Base-by-base conservation (phyloP, 2,329 filamentous ascomycete species). In the Fusarium robinianum region DNA sequence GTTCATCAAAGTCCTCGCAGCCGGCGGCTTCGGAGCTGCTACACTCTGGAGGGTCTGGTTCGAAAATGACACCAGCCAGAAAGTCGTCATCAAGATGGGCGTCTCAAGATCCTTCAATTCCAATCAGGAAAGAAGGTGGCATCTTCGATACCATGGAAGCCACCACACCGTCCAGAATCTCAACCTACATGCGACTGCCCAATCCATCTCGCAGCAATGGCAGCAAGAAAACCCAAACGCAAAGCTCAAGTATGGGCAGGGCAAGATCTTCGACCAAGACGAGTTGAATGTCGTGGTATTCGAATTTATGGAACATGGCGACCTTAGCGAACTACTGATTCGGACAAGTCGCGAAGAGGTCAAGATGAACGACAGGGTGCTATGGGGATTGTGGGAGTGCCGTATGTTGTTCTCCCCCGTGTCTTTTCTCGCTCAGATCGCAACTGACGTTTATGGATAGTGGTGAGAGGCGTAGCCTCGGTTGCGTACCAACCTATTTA, bases 341-440 rank as follows among this genome's bases (percentile, higher is more conserved):
- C 49, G 41, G 16, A 40, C 45, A 7, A 14, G 10, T 16, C 11
- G 12, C 10, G 39, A 16, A 3, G 25, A 27, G 3, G 17, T 5
- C 5, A 5, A 33, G 4, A 55, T 62, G 31, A 32, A 60, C 3
- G 40, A 51, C 16, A 55, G 41, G 26, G 48, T 55, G 7, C 44
- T 66, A 6, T 66, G 63, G 63, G 56, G 61, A 16, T 54, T 66
- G 15, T 62, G 62, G 60, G 62, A 64, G 27, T 64, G 61, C 18
- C 30, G 63, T 66, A 39, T 47, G 63, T 59, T 14, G 12, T 31
- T 6, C 19, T 19, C 24, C 7, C 5, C 26, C 5, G 8, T 8
- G 10, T 24, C 23, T 4, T 22, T 11, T 18, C 11, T 6, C 10
- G 11, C 21, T 16, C 7, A 9, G 17, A 43, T 55, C 14, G 49